Base-by-base conservation (phyloP, 2,329 filamentous ascomycete species). In the Huntiella abstrusa region DNA sequence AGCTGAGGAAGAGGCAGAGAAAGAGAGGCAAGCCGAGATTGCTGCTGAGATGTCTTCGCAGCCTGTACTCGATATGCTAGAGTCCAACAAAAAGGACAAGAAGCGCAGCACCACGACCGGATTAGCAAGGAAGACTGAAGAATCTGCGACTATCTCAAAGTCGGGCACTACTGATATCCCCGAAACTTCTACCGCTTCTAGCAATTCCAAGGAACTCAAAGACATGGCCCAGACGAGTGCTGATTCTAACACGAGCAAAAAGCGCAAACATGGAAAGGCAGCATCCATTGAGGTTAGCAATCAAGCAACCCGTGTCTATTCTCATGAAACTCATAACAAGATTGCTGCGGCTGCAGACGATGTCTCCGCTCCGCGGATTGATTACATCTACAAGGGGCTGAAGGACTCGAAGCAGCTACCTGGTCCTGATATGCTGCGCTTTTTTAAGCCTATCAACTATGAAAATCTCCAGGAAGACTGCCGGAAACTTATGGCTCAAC, bases 231-330 rank as follows among this genome's bases (percentile, higher is more conserved):
- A 28, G 22, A 33, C 39, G 12, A 28, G 13, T 17, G 5, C 19
- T 10, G 11, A 11, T 42, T 17, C 19, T 46, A 8, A 22, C 15
- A 32, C 38, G n/a, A 4, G 15, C 33, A 39, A 17, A 15, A 17
- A 13, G 52, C 56, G 53, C 7, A 47, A 56, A 3, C 62, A 60
- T 48, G 51, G 51, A 5, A 62, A 59, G 51, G 51, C 51, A 13
- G 59, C 58, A 45, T 7, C 8, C 6, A 28, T 10, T 10, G 22
- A 28, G 4, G 22, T 3, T 10, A 28, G 8, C 8, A 28, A 10
- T 28, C 22, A 28, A 28, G 22, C 22, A 10, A 11, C 17, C 43
- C 19, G 34, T 8, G 19, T 11, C 19, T 37, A 34, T 15, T 45
- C 42, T 15, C 15, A 45, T 10, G 22, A 28, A 32, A 41, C 47